Conservation (phyloP, 352 stramenopile genomes). For the Phytophthora europaea region DNA sequence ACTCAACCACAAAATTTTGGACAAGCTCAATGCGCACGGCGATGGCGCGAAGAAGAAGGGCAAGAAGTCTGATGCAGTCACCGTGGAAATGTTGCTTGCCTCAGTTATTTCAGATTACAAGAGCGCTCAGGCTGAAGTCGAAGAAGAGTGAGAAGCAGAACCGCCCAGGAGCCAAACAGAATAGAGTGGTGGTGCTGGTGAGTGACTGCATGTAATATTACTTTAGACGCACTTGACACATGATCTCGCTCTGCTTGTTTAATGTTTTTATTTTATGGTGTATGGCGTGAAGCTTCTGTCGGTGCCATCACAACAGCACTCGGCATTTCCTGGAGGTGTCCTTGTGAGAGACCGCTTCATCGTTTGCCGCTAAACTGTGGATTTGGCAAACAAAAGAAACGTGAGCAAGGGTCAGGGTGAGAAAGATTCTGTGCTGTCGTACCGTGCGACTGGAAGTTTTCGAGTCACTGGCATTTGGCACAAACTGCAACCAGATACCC, state of each 20-base stretch:
- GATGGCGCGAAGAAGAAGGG: slow-evolving; percentile 37
- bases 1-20: slow-evolving; percentile 87
- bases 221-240: slow-evolving; percentile 9
- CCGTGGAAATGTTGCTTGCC: slow-evolving; percentile 84
- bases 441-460: slow-evolving; percentile 25
- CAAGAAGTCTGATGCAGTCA: slow-evolving; percentile 51
- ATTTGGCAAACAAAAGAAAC: background rate
- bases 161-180: background rate
- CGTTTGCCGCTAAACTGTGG: slow-evolving; percentile 27
- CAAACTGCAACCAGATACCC: slow-evolving; percentile 23
- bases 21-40: slow-evolving; percentile 79
- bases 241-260: background rate
- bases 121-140: slow-evolving; percentile 42
- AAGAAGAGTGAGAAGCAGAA: slow-evolving; percentile 27
- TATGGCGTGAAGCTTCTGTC: background rate
- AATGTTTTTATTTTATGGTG: background rate
- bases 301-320: background rate
- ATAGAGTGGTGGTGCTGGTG: slow-evolving; percentile 22
- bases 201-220: slow-evolving; percentile 26
- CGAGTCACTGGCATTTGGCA: slow-evolving; percentile 19
- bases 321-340: slow-evolving; percentile 1
- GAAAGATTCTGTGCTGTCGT: background rate
- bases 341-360: slow-evolving; percentile 22
- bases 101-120: slow-evolving; percentile 87
- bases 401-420: background rate